Percentiles rank a stretch among this genome's conserved stretches.
These are phyloP conservation scores for Phyllachora maydis DNA, from an alignment of 2,329 filamentous ascomycete genomes.

Conservation along the genomic window DNA sequence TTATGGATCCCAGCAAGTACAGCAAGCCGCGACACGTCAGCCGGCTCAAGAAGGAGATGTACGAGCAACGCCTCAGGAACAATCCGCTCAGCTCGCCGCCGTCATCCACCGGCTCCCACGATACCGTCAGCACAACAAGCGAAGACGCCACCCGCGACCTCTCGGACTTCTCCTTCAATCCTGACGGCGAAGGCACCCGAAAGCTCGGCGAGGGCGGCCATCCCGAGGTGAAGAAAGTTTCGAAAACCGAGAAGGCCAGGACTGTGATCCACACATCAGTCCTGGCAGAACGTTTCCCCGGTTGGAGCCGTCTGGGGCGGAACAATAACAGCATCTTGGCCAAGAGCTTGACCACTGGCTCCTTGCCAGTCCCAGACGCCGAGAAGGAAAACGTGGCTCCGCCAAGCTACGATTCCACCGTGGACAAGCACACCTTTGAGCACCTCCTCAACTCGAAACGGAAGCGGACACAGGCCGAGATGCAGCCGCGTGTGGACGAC, in stretches of 20 bases:
- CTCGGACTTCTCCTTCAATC: conserved; percentile 29
- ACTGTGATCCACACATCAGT: no score
- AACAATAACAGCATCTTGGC: no score
- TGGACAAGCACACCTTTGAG: conserved; percentile 21
- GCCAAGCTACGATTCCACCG: conserved; percentile 10
- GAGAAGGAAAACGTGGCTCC: conserved; percentile 26
- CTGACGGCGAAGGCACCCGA: conserved; percentile 31
- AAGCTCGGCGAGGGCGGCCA: no score
- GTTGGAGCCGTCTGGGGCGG: no score
- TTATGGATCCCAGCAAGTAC: no score
- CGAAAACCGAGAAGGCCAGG: no score
- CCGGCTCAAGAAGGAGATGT: conserved; percentile 21
- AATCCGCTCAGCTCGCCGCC: conserved; percentile 38
- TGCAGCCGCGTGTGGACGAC: conserved; percentile 32
- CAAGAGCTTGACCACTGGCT: no score
- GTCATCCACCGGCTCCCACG: conserved; percentile 34
- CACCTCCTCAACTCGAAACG: conserved; percentile 9
- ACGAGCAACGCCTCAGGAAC: conserved; percentile 22
- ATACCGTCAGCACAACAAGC: conserved; percentile 30
- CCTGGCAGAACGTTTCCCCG: no score
- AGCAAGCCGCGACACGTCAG: conserved; percentile 1
- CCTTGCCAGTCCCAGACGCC: conserved; percentile 14
- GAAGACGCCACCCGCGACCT: conserved; percentile 30
- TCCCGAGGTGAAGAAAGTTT: no score
- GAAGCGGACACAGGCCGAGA: conserved; percentile 22